Evolutionary conservation across 1,284 basidiomycete genomes (phyloP).

Genomic region (Chiua sp.): DNA sequence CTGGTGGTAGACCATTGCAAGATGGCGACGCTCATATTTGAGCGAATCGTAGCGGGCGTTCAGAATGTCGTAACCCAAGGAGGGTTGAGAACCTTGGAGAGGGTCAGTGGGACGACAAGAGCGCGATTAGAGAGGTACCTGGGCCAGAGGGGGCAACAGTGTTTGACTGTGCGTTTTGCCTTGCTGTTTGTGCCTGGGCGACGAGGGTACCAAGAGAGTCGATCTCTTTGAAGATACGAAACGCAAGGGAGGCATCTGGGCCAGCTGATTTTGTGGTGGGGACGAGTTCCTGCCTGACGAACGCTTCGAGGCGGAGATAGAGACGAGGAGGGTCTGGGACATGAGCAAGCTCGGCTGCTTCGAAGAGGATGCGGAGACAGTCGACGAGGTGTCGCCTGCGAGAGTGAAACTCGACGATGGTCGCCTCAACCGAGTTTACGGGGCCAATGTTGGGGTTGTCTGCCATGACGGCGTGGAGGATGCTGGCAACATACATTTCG

Average conservation of each 20-base stretch:
- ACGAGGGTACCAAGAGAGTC: conserved; percentile 60
- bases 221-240: conserved; percentile 66
- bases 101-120: conserved; percentile 1
- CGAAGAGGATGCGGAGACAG: conserved; percentile 61
- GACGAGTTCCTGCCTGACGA: conserved; percentile 59
- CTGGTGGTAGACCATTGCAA: conserved; percentile 66
- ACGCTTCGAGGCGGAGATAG: conserved; percentile 55
- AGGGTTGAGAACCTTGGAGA: conserved; percentile 43
- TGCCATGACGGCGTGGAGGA: conserved; percentile 69
- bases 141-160: conserved; percentile 61
- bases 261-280: conserved; percentile 37
- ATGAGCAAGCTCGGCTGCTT: conserved; percentile 47
- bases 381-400: conserved; percentile 71
- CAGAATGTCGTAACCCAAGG: conserved; percentile 68
- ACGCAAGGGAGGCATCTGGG: conserved; percentile 49
- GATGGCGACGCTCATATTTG: conserved; percentile 70
- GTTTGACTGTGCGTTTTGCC: conserved; percentile 66
- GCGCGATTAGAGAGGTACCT: conserved; percentile 43
- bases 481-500: conserved; percentile 72
- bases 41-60: conserved; percentile 72
- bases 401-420: conserved; percentile 69
- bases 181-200: conserved; percentile 56
- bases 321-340: conserved; percentile 46
- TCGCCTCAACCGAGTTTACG: conserved; percentile 62
- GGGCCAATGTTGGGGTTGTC: conserved; percentile 66